These are phyloP conservation scores for Phallus indusiatus DNA, from an alignment of 768 basidiomycete species.

Conservation along the genomic window DNA sequence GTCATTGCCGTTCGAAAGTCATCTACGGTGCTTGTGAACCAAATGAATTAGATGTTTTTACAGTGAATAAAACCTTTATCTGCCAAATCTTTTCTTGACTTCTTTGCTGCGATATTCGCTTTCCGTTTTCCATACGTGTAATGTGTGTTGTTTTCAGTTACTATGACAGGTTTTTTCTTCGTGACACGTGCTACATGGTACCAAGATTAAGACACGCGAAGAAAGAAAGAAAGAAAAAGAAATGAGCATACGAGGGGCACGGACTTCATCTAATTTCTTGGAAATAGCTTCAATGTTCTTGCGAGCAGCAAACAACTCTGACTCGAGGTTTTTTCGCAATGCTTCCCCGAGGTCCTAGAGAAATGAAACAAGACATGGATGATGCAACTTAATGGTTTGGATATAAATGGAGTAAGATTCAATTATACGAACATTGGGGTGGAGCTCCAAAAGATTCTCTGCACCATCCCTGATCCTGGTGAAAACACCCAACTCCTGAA, in stretches of 20 bases:
- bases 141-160: background rate
- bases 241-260: constrained; percentile 14
- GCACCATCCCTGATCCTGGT: constrained; percentile 86
- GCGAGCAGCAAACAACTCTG: constrained; percentile 67
- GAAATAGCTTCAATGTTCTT: constrained; percentile 61
- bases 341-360: constrained; percentile 35
- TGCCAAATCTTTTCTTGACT: constrained; percentile 21
- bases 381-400: constrained; percentile 19
- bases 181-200: constrained; percentile 17
- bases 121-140: constrained; percentile 4
- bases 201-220: background rate
- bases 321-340: constrained; percentile 64
- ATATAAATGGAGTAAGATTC: background rate
- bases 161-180: constrained; percentile 21
- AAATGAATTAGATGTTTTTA: background rate
- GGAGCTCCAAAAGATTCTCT: constrained; percentile 75
- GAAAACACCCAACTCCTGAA: constrained; percentile 62
- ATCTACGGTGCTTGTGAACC: constrained; percentile 28
- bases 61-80: constrained; percentile 23
- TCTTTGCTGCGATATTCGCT: background rate
- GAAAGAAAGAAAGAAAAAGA: constrained; percentile 16
- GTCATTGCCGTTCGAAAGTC: constrained; percentile 67
- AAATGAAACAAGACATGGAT: constrained; percentile 5
- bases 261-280: constrained; percentile 39
- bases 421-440: constrained; percentile 35